These are phyloP conservation scores for Galeopsis tetrahit DNA, from an alignment of 257 asterid genomes.

Conservation along the genomic window DNA sequence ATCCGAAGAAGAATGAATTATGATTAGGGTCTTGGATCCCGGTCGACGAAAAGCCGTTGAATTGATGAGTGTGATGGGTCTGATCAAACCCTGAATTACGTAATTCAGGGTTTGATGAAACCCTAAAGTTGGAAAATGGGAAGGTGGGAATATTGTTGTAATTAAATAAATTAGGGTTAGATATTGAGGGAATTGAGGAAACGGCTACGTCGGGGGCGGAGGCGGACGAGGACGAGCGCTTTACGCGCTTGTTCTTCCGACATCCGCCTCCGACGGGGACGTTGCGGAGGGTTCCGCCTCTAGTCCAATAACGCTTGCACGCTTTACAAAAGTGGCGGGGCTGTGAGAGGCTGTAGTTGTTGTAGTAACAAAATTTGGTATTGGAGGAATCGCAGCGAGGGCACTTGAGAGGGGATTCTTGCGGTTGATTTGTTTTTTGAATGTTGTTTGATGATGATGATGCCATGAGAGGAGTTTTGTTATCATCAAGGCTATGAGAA, in stretches of 20 bases:
- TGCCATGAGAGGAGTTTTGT: constrained; percentile 41
- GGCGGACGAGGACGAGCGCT: constrained; percentile 31
- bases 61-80: constrained; percentile 31
- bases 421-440: constrained; percentile 42
- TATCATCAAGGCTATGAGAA: constrained; percentile 53
- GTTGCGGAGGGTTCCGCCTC: constrained; percentile 67
- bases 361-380: constrained; percentile 67
- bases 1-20: constrained; percentile 40
- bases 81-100: constrained; percentile 29
- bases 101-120: constrained; percentile 11
- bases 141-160: constrained; percentile 35
- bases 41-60: constrained; percentile 48
- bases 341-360: constrained; percentile 68
- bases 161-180: constrained; percentile 38
- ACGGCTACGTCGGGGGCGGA: constrained; percentile 16
- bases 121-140: constrained; percentile 48
- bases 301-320: constrained; percentile 67
- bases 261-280: constrained; percentile 73
- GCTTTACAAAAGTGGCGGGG: constrained; percentile 69
- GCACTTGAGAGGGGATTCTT: constrained; percentile 51
- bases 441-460: constrained; percentile 44
- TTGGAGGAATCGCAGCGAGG: constrained; percentile 70
- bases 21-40: constrained; percentile 36
- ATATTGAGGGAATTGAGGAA: constrained; percentile 30
- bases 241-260: constrained; percentile 54